phyloP scores from a whole-genome alignment of 148 eudicot species.

The Rhododendron henanense region DNA sequence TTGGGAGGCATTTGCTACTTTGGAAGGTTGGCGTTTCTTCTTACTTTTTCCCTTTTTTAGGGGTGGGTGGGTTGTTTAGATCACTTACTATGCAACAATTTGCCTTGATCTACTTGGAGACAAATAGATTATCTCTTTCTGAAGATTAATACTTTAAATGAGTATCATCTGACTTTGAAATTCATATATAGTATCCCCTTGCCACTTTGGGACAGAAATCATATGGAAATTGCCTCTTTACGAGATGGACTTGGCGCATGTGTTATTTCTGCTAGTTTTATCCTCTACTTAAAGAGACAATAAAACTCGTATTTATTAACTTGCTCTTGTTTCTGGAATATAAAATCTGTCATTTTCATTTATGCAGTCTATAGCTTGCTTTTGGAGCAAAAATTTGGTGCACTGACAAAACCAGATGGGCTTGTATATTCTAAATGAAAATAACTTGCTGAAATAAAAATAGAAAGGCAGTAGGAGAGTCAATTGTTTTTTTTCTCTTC shows the following conservation, averaged over 20 bases:
- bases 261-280: neutral
- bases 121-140: neutral
- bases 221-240: neutral
- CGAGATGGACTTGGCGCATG: neutral
- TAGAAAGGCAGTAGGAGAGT: neutral
- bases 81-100: neutral
- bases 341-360: neutral
- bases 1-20: constrained; percentile 81
- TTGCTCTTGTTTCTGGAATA: neutral
- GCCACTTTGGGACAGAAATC: neutral
- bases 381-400: neutral
- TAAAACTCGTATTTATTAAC: neutral
- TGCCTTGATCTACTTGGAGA: neutral
- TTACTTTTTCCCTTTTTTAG: neutral
- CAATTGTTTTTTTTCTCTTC: neutral
- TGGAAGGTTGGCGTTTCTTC: constrained; percentile 55
- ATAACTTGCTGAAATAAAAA: neutral
- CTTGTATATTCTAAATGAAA: neutral
- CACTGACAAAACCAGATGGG: neutral
- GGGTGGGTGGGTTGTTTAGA: neutral
- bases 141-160: neutral
- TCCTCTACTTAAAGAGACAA: neutral
- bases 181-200: neutral
- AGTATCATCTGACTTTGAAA: neutral
- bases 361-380: constrained; percentile 1